These are phyloP conservation scores for Neofusicoccum sp. DNA, from an alignment of 2,329 filamentous ascomycete species.

Conservation along the genomic window DNA sequence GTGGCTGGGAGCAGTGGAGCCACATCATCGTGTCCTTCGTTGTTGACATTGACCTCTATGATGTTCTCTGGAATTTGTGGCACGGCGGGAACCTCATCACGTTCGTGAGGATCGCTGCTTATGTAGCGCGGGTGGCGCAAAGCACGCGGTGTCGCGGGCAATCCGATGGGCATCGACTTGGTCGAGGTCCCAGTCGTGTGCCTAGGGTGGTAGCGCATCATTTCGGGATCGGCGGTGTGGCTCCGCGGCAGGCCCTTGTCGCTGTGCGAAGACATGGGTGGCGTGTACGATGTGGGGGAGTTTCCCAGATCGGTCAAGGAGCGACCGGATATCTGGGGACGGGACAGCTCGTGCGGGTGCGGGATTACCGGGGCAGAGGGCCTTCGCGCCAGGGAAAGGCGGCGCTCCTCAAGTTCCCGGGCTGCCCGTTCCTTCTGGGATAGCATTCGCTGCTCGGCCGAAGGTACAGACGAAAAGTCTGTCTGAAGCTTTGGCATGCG, in stretches of 20 bases:
- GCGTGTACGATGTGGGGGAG: conserved; percentile 39
- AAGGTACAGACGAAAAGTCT: conserved; percentile 18
- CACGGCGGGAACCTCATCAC: conserved; percentile 52
- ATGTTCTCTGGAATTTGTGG: conserved; percentile 55
- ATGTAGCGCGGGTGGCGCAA: conserved; percentile 78
- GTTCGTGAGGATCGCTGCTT: conserved; percentile 54
- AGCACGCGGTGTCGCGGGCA: conserved; percentile 88
- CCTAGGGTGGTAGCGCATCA: conserved; percentile 37
- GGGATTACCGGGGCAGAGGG: conserved; percentile 78
- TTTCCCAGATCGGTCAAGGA: conserved; percentile 43
- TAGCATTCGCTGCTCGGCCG: conserved; percentile 26
- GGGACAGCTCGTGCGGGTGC: conserved; percentile 59
- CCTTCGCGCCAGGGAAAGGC: conserved; percentile 76
- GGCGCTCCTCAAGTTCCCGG: conserved; percentile 82
- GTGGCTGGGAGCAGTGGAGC: conserved; percentile 49
- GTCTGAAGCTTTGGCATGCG: conserved; percentile 24
- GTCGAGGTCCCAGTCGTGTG: conserved; percentile 40
- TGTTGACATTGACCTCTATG: conserved; percentile 27
- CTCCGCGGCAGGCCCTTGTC: conserved; percentile 52
- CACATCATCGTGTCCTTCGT: conserved; percentile 43
- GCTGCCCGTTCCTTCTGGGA: conserved; percentile 54
- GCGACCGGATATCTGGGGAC: conserved; percentile 34
- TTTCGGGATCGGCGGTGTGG: conserved; percentile 63
- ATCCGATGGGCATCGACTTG: conserved; percentile 62
- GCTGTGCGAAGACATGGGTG: conserved; percentile 34